Conservation (phyloP, 2,329 filamentous ascomycete genomes). For the Diaporthe ampelina region DNA sequence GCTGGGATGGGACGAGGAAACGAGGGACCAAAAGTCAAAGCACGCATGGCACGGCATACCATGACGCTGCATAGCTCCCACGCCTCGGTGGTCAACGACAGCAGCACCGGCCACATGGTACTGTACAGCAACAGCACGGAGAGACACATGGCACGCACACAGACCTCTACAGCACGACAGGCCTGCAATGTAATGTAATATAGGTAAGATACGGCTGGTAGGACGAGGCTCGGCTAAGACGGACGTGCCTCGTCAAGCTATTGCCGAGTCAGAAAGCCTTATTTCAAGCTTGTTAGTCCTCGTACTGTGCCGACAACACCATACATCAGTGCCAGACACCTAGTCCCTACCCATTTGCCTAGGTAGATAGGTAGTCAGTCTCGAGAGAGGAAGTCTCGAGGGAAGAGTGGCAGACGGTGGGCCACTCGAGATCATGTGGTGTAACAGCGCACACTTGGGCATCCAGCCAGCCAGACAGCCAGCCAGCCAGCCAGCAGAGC, state of each 20-base stretch:
- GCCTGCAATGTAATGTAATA: conserved; percentile 13
- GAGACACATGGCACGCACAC: conserved; percentile 2
- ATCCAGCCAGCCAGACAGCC: conserved; percentile 3
- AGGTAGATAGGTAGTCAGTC: background rate
- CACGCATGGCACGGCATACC: background rate
- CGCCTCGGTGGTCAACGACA: conserved; percentile 4
- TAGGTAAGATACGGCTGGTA: conserved; percentile 9
- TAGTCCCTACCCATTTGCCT: no score
- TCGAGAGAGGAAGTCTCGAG: no score
- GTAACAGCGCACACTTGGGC: conserved; percentile 27
- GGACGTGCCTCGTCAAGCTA: conserved; percentile 12
- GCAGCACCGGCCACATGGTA: conserved; percentile 15
- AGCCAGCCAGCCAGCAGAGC: background rate
- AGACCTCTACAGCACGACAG: background rate
- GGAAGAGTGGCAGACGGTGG: background rate
- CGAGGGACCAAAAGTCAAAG: background rate
- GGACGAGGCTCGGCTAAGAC: conserved; percentile 23
- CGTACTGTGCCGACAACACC: background rate
- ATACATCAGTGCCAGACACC: background rate
- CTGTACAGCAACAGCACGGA: conserved; percentile 2
- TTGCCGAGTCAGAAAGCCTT: conserved; percentile 22
- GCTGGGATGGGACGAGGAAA: conserved; percentile 2
- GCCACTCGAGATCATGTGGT: conserved; percentile 16
- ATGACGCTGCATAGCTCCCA: background rate
- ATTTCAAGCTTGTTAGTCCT: background rate